phyloP scores from a whole-genome alignment of 2,329 filamentous ascomycete genomes.

The Neopestalotiopsis sp. region DNA sequence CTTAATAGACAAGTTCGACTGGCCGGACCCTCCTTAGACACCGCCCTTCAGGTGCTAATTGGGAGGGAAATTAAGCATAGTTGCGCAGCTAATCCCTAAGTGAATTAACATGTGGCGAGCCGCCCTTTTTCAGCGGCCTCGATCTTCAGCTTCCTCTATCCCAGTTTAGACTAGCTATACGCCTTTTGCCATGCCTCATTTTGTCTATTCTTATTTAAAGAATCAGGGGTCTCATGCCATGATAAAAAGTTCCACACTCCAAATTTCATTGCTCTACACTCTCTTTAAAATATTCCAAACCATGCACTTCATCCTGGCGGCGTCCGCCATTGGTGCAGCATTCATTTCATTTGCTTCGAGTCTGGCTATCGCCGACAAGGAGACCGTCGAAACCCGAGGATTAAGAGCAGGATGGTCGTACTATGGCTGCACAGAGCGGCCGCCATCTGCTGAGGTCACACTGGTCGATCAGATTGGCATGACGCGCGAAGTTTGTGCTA shows the following conservation, averaged over 20 bases:
- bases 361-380: background rate
- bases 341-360: conserved; percentile 3
- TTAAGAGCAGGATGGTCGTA: background rate
- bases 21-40: too few relatives aligned
- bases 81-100: too few relatives aligned
- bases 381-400: background rate
- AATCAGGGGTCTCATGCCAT: background rate
- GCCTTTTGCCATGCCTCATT: background rate
- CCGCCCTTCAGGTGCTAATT: too few relatives aligned
- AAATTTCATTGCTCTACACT: background rate
- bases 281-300: background rate
- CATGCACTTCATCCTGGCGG: background rate
- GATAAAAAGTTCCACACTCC: background rate
- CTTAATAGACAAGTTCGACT: too few relatives aligned
- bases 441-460: background rate
- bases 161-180: background rate
- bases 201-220: background rate
- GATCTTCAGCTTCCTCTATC: background rate
- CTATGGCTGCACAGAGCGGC: background rate
- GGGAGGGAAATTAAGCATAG: too few relatives aligned
- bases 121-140: too few relatives aligned
- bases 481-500: background rate
- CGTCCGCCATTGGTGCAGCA: background rate
- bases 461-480: background rate
- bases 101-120: too few relatives aligned